Base-by-base conservation (phyloP, 2,329 filamentous ascomycete species). In the Pseudodiploospora longispora region DNA sequence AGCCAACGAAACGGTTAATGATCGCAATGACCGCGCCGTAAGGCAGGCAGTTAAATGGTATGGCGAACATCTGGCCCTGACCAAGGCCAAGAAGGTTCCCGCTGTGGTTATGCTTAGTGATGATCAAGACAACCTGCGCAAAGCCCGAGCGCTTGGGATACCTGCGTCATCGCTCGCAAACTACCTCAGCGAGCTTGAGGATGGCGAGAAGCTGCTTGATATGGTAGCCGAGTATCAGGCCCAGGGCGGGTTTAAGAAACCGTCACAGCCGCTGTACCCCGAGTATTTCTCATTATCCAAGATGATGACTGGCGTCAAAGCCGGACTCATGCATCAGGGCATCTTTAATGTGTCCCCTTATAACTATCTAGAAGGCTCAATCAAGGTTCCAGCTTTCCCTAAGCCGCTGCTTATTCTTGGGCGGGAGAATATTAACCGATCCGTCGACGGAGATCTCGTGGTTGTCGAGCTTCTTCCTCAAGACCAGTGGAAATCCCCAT, bases 311-410 rank as follows among this genome's bases (percentile, higher is more conserved):
- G 91, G 90, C 1, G 76, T 96, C 44, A 94, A 94, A 69, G 82
- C 81, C 41, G 89, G 90, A 4, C 81, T 88, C 43, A 70, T 98
- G 55, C 93, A 98, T 61, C 91, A 98, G 66, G 93, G 93, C 6
- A 83, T 87, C 27, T 98, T 96, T 70, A 95, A 90, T 59, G 88
- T 97, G 29, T 97, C 93, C 6, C 87, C 88, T 1, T 98, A 97
- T 73, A 98, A 98, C 68, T 98, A 97, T 56, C 74, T 98, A 8
- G 93, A 98, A 63, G 93, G 88, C 2, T 89, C 88, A 1, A 85
- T 97, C 50, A 84, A 91, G 55, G 89, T 95, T 1, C 81, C 90
- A 1, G 81, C 90, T 4, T 98, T 98, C 57, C 84, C 93, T 47
- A 94, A 93, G 57, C 77, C 89, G 1, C 76, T 98, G 30, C 74